Percentiles rank a stretch among this genome's conserved stretches.
These are phyloP conservation scores for Kwoniella europaea DNA, from an alignment of 768 basidiomycete species.

Conservation along the genomic window DNA sequence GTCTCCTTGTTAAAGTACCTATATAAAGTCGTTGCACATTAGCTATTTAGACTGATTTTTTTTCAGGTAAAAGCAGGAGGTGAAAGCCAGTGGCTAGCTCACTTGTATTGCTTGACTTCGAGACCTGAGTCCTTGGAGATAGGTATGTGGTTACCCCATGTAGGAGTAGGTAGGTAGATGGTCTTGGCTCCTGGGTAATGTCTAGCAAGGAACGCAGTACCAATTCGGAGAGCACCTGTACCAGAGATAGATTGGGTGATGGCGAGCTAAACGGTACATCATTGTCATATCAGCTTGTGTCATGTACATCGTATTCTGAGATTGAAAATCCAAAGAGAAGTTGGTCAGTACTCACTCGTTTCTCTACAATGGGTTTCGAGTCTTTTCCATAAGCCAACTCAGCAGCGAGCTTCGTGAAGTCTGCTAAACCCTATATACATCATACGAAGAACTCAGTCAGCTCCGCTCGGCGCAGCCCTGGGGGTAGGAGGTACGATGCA, in stretches of 20 bases:
- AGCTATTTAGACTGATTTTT: background rate
- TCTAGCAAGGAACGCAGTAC: constrained; percentile 85
- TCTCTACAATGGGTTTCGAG: constrained; percentile 71
- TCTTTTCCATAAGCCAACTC: constrained; percentile 86
- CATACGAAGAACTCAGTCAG: no score
- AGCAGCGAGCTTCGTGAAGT: constrained; percentile 83
- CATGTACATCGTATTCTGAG: background rate
- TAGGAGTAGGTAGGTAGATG: constrained; percentile 87
- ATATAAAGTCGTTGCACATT: background rate
- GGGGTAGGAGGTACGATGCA: no score
- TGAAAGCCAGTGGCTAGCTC: background rate
- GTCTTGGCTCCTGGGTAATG: constrained; percentile 76
- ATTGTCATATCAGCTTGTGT: background rate
- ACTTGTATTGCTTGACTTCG: constrained; percentile 75
- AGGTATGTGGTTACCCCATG: constrained; percentile 92
- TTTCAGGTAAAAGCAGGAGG: background rate
- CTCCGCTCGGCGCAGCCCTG: no score
- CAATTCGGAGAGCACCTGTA: constrained; percentile 95
- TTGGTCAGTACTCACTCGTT: constrained; percentile 62
- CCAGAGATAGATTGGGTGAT: constrained; percentile 95
- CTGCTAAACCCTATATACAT: constrained; percentile 66
- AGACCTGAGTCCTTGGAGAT: constrained; percentile 91
- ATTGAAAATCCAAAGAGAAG: background rate
- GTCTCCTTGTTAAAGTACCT: constrained; percentile 80
- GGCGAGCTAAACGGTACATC: constrained; percentile 65